phyloP scores from a whole-genome alignment of 2,329 filamentous ascomycete species.

The Xylaria sp. region DNA sequence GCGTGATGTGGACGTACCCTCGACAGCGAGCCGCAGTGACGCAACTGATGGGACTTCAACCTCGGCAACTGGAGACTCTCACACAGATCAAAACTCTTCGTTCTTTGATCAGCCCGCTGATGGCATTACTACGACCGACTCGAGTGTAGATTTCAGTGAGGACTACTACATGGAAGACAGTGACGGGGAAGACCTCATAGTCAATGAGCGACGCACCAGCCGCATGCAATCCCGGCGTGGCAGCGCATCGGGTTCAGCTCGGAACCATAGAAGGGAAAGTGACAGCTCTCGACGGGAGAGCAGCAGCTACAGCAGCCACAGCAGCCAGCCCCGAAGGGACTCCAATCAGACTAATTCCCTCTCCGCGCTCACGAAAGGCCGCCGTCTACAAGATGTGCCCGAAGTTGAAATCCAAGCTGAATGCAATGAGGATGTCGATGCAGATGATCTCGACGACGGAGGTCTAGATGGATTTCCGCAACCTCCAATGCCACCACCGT shows the following conservation, averaged over 20 bases:
- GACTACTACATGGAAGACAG: constrained; percentile 42
- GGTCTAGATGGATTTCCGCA: constrained; percentile 26
- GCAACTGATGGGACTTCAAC: constrained; percentile 30
- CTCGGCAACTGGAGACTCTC: constrained; percentile 37
- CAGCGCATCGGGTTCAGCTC: constrained; percentile 19
- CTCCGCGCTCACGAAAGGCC: constrained; percentile 18
- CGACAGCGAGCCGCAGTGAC: constrained; percentile 30
- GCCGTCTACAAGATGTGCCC: constrained; percentile 37
- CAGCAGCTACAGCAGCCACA: constrained; percentile 27
- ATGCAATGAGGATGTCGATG: constrained; percentile 27
- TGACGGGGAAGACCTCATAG: constrained; percentile 41
- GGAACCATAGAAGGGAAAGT: constrained; percentile 17
- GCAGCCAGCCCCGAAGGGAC: constrained; percentile 33
- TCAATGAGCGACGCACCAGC: constrained; percentile 40
- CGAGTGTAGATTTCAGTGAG: constrained; percentile 51
- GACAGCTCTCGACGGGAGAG: constrained; percentile 25
- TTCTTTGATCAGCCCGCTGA: constrained; percentile 49
- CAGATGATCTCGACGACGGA: constrained; percentile 29
- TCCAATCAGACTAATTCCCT: constrained; percentile 40
- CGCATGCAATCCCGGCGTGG: constrained; percentile 37
- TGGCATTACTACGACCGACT: constrained; percentile 43
- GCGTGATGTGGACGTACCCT: constrained; percentile 24
- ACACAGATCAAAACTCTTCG: constrained; percentile 49
- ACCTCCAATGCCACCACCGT: constrained; percentile 36
- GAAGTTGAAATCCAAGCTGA: constrained; percentile 32